phyloP scores from a whole-genome alignment of 345 rosid genomes.

The Punica granatum region DNA sequence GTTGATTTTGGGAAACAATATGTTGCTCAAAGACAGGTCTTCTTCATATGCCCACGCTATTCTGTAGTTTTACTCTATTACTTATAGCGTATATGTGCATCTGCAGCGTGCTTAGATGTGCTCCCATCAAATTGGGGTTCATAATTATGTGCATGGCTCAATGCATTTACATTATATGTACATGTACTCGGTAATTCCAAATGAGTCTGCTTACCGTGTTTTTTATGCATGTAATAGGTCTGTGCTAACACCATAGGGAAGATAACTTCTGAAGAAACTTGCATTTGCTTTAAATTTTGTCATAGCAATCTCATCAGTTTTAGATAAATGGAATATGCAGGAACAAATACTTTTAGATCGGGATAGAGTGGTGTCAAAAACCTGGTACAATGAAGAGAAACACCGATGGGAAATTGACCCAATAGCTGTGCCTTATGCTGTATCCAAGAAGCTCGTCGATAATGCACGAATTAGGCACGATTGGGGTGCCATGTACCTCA shows the following conservation, averaged over 20 bases:
- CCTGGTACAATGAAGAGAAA: slow-evolving; percentile 80
- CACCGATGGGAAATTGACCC: slow-evolving; percentile 88
- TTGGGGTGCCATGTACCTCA: slow-evolving; percentile 78
- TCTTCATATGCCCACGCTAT: slow-evolving; percentile 1
- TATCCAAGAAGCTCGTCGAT: slow-evolving; percentile 69
- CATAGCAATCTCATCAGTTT: background rate
- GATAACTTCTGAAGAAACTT: background rate
- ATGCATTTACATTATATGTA: background rate
- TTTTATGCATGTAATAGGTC: background rate
- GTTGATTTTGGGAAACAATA: slow-evolving; percentile 76
- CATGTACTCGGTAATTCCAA: background rate
- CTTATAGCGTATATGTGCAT: background rate
- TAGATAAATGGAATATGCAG: slow-evolving; percentile 25
- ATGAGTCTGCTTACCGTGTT: background rate
- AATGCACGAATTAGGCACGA: slow-evolving; percentile 88
- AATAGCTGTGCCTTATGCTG: slow-evolving; percentile 79
- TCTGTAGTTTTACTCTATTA: background rate
- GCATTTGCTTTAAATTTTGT: background rate
- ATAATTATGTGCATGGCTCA: background rate
- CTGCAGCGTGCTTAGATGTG: background rate
- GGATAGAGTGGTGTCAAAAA: slow-evolving; percentile 79
- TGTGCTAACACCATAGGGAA: background rate
- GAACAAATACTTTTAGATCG: slow-evolving; percentile 79
- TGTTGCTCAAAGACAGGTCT: slow-evolving; percentile 68
- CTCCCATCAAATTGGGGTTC: background rate